phyloP scores from a whole-genome alignment of 169 alveolate genomes.

The Theileria luwenshuni region DNA sequence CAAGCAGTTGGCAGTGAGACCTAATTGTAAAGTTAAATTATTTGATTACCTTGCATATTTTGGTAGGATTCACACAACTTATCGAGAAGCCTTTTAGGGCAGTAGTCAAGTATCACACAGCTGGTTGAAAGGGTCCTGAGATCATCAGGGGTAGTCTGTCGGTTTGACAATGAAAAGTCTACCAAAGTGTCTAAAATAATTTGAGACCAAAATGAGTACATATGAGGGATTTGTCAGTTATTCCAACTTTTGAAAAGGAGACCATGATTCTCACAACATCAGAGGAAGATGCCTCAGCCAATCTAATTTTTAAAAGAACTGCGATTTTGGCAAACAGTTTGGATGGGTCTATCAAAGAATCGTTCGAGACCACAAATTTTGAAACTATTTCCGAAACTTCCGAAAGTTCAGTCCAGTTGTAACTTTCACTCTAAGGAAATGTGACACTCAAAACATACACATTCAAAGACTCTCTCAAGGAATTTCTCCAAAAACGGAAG shows the following conservation, averaged over 20 bases:
- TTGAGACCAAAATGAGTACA: not conserved
- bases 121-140: constrained; percentile 45
- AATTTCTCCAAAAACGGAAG: constrained; percentile 11
- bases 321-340: constrained; percentile 49
- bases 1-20: constrained; percentile 33
- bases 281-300: constrained; percentile 60
- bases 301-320: constrained; percentile 45
- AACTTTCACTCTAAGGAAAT: constrained; percentile 44
- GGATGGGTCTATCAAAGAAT: not conserved
- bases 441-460: not conserved
- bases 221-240: constrained; percentile 5
- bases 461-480: constrained; percentile 17
- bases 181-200: constrained; percentile 35
- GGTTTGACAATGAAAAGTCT: constrained; percentile 18
- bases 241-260: constrained; percentile 62
- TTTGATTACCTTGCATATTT: not conserved
- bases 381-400: constrained; percentile 52
- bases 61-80: constrained; percentile 26
- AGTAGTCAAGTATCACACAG: constrained; percentile 30
- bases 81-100: constrained; percentile 22
- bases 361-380: constrained; percentile 23
- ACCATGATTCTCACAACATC: constrained; percentile 44
- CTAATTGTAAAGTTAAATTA: not conserved
- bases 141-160: constrained; percentile 39
- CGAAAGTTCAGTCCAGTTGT: constrained; percentile 59